Evolutionary conservation across 1,284 basidiomycete genomes (phyloP).

Genomic region (Ceratobasidium sp.): DNA sequence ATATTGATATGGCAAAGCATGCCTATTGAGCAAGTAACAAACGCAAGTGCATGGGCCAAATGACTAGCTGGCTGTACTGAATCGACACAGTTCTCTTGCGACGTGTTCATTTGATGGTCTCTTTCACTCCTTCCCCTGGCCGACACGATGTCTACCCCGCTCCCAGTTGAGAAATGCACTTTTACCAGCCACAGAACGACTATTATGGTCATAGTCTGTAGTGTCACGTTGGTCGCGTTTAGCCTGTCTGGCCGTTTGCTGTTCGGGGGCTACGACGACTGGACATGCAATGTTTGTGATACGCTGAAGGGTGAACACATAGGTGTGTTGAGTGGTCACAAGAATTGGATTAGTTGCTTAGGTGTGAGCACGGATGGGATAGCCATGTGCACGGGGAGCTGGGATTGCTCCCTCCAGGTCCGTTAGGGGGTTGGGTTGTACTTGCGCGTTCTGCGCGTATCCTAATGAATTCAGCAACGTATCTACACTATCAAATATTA

Average conservation of each 20-base stretch:
- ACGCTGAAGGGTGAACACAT: constrained; percentile 98
- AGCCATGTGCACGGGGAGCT: constrained; percentile 97
- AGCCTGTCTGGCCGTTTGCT: constrained; percentile 96
- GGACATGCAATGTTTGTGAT: constrained; percentile 99
- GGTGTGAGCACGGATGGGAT: constrained; percentile 97
- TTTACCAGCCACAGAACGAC: no score
- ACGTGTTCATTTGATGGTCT: no score
- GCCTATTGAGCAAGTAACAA: constrained; percentile 40
- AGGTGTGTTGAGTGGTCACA: constrained; percentile 95
- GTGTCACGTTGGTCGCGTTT: constrained; percentile 98
- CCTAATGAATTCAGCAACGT: constrained; percentile 6
- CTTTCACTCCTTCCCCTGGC: no score
- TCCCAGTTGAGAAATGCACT: no score
- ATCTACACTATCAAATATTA: no score
- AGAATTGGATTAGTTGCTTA: constrained; percentile 96
- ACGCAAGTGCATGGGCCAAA: constrained; percentile 26
- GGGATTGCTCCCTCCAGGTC: constrained; percentile 97
- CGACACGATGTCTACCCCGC: no score
- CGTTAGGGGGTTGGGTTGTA: no score
- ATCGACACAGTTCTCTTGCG: no score
- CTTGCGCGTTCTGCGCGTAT: not conserved
- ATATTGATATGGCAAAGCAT: constrained; percentile 42
- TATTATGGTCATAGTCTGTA: no score
- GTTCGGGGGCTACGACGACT: constrained; percentile 99
- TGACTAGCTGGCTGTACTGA: constrained; percentile 13